These are phyloP conservation scores for Ganoderma lingzhi DNA, from an alignment of 1,284 basidiomycete species.

Conservation along the genomic window DNA sequence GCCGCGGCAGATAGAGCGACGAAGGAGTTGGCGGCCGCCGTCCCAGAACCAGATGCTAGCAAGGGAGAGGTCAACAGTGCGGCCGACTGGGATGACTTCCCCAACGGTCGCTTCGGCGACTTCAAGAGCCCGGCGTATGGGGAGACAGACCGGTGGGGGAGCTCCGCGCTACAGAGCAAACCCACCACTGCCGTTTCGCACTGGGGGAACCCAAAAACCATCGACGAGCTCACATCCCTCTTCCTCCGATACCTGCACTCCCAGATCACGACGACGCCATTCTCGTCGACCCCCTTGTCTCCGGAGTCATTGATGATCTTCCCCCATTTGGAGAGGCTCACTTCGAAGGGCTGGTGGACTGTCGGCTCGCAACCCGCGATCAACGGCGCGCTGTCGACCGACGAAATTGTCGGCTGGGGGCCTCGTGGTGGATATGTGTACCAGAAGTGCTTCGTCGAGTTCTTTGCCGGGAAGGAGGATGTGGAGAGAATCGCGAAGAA, in stretches of 20 bases:
- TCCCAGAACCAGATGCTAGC: constrained; percentile 62
- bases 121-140: constrained; percentile 97
- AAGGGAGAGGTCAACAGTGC: constrained; percentile 79
- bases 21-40: constrained; percentile 50
- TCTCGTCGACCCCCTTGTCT: constrained; percentile 88
- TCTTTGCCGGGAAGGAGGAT: constrained; percentile 80
- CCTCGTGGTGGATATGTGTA: constrained; percentile 93
- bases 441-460: constrained; percentile 98
- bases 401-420: constrained; percentile 91
- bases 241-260: constrained; percentile 86
- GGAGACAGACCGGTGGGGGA: constrained; percentile 77
- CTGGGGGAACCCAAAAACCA: constrained; percentile 84
- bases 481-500: constrained; percentile 71
- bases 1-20: constrained; percentile 68
- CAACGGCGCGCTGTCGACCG: constrained; percentile 79
- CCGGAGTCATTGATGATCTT: constrained; percentile 89
- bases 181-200: constrained; percentile 42
- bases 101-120: constrained; percentile 99
- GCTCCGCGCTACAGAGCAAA: constrained; percentile 53
- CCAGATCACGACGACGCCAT: constrained; percentile 82
- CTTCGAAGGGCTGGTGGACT: constrained; percentile 88
- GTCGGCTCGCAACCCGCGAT: constrained; percentile 97
- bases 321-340: constrained; percentile 81
- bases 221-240: constrained; percentile 79
- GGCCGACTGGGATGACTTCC: constrained; percentile 96